These are phyloP conservation scores for Tilletia setariae DNA, from an alignment of 1,284 basidiomycete genomes.

Conservation along the genomic window DNA sequence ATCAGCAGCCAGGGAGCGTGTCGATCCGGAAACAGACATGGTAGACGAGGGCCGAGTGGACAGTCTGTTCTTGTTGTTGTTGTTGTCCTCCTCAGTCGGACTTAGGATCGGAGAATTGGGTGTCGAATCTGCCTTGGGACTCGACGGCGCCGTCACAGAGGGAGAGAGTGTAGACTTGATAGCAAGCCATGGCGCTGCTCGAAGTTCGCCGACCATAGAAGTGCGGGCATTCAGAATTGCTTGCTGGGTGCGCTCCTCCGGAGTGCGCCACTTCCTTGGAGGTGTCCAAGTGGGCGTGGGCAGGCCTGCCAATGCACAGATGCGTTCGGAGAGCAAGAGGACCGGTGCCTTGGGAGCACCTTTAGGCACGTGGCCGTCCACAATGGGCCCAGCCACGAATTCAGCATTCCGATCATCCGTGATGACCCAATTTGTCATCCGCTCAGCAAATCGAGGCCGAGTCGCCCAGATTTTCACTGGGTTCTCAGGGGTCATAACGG, in stretches of 20 bases:
- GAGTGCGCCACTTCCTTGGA: not conserved
- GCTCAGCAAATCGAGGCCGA: slow-evolving; percentile 1
- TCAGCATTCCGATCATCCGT: not conserved
- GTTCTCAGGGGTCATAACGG: not conserved
- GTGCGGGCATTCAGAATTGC: not conserved
- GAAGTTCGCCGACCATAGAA: not conserved
- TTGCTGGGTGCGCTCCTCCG: not conserved
- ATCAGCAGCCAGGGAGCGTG: slow-evolving; percentile 16
- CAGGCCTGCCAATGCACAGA: slow-evolving; percentile 9
- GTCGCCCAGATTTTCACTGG: slow-evolving; percentile 15
- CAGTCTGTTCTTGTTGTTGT: too few relatives aligned
- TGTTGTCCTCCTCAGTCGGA: too few relatives aligned
- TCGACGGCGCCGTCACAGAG: not conserved
- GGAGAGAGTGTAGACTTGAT: not conserved
- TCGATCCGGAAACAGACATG: too few relatives aligned
- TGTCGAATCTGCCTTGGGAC: slow-evolving; percentile 19
- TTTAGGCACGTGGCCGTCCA: not conserved
- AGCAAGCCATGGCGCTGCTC: slow-evolving; percentile 13
- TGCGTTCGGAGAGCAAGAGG: not conserved
- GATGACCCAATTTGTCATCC: slow-evolving; percentile 1
- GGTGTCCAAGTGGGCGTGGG: slow-evolving; percentile 1
- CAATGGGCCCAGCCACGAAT: not conserved
- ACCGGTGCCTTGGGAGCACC: not conserved
- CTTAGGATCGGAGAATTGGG: slow-evolving; percentile 2
- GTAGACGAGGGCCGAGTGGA: too few relatives aligned